A percentile compares a stretch with the other conserved stretches of the same genome.
phyloP scores from a whole-genome alignment of 441 rosid genomes.

The Brassica balearica region DNA sequence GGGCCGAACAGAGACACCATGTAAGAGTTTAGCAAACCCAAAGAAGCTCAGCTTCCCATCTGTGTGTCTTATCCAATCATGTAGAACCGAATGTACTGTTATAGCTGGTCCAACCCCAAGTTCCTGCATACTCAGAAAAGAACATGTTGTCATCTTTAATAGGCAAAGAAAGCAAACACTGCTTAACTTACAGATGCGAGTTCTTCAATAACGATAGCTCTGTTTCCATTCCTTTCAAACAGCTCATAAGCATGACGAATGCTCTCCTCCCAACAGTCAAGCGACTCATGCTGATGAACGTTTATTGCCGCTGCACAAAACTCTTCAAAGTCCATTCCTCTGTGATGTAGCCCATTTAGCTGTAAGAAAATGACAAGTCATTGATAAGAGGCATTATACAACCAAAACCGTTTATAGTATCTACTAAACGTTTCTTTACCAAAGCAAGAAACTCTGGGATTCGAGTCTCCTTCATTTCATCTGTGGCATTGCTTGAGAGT shows the following conservation, averaged over 20 bases:
- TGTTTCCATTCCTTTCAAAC: slow-evolving; percentile 84
- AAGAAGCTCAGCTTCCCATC: slow-evolving; percentile 95
- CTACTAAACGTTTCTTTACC: slow-evolving; percentile 31
- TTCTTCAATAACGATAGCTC: slow-evolving; percentile 84
- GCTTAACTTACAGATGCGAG: slow-evolving; percentile 77
- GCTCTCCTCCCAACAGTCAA: slow-evolving; percentile 82
- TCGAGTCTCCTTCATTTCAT: slow-evolving; percentile 89
- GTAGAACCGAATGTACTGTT: slow-evolving; percentile 79
- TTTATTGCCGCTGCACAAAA: slow-evolving; percentile 88
- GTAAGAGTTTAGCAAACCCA: slow-evolving; percentile 83
- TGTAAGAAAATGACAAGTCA: slow-evolving; percentile 36
- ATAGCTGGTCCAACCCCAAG: slow-evolving; percentile 89
- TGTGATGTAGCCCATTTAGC: slow-evolving; percentile 75
- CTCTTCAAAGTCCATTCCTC: slow-evolving; percentile 91
- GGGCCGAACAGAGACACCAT: slow-evolving; percentile 71
- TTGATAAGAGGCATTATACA: not conserved
- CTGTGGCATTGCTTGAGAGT: slow-evolving; percentile 76
- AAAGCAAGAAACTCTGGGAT: slow-evolving; percentile 69
- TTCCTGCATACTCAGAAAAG: slow-evolving; percentile 57
- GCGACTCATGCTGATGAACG: slow-evolving; percentile 88
- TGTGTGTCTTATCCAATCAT: slow-evolving; percentile 81
- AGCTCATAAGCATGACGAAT: slow-evolving; percentile 73
- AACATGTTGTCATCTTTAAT: not conserved
- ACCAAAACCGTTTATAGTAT: slow-evolving; percentile 5
- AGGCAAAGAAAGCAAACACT: slow-evolving; percentile 1